These are phyloP conservation scores for Trichocladium uniseriatum DNA, from an alignment of 495 filamentous ascomycete genomes.

Conservation along the genomic window DNA sequence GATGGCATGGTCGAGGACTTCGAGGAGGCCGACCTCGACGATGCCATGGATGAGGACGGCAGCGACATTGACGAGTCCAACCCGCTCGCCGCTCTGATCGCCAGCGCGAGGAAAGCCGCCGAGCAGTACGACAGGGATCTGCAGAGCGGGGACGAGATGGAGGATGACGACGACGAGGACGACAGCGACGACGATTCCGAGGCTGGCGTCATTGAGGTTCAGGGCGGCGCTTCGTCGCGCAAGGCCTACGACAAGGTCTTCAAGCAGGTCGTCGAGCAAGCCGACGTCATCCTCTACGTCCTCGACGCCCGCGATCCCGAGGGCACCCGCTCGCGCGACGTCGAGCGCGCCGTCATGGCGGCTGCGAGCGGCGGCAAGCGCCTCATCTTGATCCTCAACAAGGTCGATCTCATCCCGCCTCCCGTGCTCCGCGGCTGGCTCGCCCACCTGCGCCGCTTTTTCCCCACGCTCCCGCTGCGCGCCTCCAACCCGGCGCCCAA, in stretches of 20 bases:
- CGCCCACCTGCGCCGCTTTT: slow-evolving; percentile 73
- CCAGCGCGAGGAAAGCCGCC: slow-evolving; percentile 80
- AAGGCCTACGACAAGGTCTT: slow-evolving; percentile 91
- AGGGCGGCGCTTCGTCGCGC: slow-evolving; percentile 57
- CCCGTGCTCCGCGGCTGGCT: slow-evolving; percentile 77
- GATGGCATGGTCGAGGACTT: slow-evolving; percentile 29
- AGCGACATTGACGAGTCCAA: slow-evolving; percentile 50
- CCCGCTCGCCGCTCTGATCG: slow-evolving; percentile 90
- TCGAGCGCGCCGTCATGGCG: slow-evolving; percentile 83
- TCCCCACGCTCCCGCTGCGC: slow-evolving; percentile 86
- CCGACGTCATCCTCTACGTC: slow-evolving; percentile 90
- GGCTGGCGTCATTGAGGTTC: slow-evolving; percentile 26
- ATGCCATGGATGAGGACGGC: slow-evolving; percentile 35
- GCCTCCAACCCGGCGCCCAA: slow-evolving; percentile 76
- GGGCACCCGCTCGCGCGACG: slow-evolving; percentile 79
- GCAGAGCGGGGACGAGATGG: slow-evolving; percentile 48
- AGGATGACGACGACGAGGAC: slow-evolving; percentile 51
- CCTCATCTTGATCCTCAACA: slow-evolving; percentile 90
- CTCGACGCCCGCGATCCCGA: slow-evolving; percentile 90
- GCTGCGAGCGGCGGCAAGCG: slow-evolving; percentile 75
- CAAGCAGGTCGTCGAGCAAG: slow-evolving; percentile 81
- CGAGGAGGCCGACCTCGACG: slow-evolving; percentile 27
- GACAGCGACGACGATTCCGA: slow-evolving; percentile 43
- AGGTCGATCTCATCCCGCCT: slow-evolving; percentile 86
- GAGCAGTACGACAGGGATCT: slow-evolving; percentile 64